phyloP scores from a whole-genome alignment of 129 eudicot species.

The Flaveria ramosissima region DNA sequence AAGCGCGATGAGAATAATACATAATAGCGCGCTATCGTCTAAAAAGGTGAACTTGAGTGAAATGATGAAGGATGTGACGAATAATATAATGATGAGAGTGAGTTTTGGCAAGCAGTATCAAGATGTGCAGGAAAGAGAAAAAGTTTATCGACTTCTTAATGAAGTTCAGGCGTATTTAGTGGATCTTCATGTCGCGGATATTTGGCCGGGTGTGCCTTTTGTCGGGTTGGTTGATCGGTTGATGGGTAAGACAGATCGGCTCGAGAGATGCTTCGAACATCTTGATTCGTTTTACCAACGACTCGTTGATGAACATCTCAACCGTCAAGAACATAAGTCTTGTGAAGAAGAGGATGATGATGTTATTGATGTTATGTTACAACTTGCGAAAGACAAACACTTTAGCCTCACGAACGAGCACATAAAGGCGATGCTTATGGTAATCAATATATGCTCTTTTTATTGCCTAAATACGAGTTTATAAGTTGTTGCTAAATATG shows the following conservation, averaged over 20 bases:
- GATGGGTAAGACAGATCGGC: constrained; percentile 20
- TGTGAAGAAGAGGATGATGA: constrained; percentile 9
- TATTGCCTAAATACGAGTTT: no score
- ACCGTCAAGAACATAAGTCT: neutral
- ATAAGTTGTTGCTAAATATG: no score
- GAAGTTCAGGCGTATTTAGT: constrained; percentile 21
- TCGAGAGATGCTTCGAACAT: constrained; percentile 5
- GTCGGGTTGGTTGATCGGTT: constrained; percentile 37
- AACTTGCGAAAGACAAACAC: constrained; percentile 13
- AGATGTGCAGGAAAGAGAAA: constrained; percentile 12
- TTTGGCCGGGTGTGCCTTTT: constrained; percentile 40
- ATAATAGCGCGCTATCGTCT: constrained; percentile 19
- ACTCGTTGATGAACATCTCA: constrained; percentile 8
- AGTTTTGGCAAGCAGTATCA: constrained; percentile 38
- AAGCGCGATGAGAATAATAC: constrained; percentile 20
- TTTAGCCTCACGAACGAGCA: constrained; percentile 16
- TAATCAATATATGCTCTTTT: constrained; percentile 21
- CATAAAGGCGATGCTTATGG: constrained; percentile 29
- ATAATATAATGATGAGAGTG: constrained; percentile 22
- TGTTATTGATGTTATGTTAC: constrained; percentile 22
- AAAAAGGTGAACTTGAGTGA: constrained; percentile 26
- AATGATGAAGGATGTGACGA: constrained; percentile 6
- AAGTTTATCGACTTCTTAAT: constrained; percentile 11
- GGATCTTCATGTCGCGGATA: constrained; percentile 21
- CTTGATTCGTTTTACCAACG: constrained; percentile 22